Percentiles rank a stretch among this genome's conserved stretches.
These are phyloP conservation scores for Trichoderma breve DNA, from an alignment of 2,329 filamentous ascomycete genomes.

Conservation along the genomic window DNA sequence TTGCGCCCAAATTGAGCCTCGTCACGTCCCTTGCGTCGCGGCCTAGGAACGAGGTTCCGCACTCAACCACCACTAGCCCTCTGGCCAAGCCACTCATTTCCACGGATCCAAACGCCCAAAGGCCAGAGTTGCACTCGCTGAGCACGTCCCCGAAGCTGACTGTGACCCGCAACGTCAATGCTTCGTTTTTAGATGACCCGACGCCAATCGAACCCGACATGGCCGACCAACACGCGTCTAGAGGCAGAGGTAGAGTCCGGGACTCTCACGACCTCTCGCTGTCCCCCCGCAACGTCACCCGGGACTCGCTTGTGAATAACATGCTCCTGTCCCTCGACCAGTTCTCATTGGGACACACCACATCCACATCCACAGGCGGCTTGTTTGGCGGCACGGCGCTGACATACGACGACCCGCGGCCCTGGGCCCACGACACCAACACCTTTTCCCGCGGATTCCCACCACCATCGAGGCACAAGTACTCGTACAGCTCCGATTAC, in stretches of 20 bases:
- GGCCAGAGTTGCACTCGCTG: conserved; percentile 18
- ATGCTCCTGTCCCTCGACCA: conserved; percentile 93
- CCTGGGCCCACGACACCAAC: conserved; percentile 25
- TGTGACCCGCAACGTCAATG: conserved; percentile 26
- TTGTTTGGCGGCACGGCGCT: conserved; percentile 20
- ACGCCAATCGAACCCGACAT: conserved; percentile 26
- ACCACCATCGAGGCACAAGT: conserved; percentile 31
- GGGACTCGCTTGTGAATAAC: conserved; percentile 91
- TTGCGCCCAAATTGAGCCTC: conserved; percentile 19
- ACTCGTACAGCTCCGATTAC: conserved; percentile 62
- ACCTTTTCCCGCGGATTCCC: neutral
- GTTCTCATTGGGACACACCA: conserved; percentile 58
- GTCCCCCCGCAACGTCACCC: conserved; percentile 70
- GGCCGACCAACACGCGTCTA: conserved; percentile 28
- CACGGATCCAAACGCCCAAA: conserved; percentile 12
- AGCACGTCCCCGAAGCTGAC: conserved; percentile 17
- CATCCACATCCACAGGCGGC: neutral
- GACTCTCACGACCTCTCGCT: conserved; percentile 87
- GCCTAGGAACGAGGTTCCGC: conserved; percentile 18
- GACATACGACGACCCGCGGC: conserved; percentile 29
- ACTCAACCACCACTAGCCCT: conserved; percentile 18
- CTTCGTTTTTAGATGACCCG: conserved; percentile 28
- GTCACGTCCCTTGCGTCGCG: conserved; percentile 22
- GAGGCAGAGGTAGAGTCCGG: conserved; percentile 32
- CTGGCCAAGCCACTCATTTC: conserved; percentile 22